Base-by-base conservation (phyloP, 148 eudicot species). In the Cornus kousa region DNA sequence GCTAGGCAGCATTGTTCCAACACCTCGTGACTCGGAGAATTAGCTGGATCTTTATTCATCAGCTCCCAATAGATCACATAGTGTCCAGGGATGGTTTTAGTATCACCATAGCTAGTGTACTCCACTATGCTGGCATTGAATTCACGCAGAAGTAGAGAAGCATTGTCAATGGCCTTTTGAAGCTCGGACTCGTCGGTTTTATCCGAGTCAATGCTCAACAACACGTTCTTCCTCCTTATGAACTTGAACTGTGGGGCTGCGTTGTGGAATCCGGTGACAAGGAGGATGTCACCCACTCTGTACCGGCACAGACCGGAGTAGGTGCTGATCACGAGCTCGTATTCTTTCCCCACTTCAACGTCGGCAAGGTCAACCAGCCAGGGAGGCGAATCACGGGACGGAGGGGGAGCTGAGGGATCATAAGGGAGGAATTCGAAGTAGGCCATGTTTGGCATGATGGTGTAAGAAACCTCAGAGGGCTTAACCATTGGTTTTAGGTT, bases 61-160 rank as follows among this genome's bases (percentile, higher is more conserved):
- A 85, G 23, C 31, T 85, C 87, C 87, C 82, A 81, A 43, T 78
- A 85, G 11, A 85, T 76, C 31, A 85, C 87, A 17, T 85, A 85
- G 48, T 85, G 84, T 23, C 87, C 87, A 5, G 87, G 87, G 23
- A 85, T 81, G 9, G 74, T 71, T 19, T 55, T 79, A 1, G 84
- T 75, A 32, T 85, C 84, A 0, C 71, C 87, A 9, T 71, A 78
- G 80, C 87, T 85, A 0, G 87, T 85, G 80, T 85, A 85, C 50
- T 85, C 87, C 0, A 81, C 84, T 2, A 85, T 67, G 4, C 68
- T 67, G 1, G 82, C 76, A 20, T 81, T 65, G 73, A 78, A 81
- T 72, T 81, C 80, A 2, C 59, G 46, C 17, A 85, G 50, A n/a
- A 85, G 20, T 5, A 35, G 23, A 0, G 82, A 81, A 24, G 84